Conservation (phyloP, 768 basidiomycete genomes). For the Suillus luteus region DNA sequence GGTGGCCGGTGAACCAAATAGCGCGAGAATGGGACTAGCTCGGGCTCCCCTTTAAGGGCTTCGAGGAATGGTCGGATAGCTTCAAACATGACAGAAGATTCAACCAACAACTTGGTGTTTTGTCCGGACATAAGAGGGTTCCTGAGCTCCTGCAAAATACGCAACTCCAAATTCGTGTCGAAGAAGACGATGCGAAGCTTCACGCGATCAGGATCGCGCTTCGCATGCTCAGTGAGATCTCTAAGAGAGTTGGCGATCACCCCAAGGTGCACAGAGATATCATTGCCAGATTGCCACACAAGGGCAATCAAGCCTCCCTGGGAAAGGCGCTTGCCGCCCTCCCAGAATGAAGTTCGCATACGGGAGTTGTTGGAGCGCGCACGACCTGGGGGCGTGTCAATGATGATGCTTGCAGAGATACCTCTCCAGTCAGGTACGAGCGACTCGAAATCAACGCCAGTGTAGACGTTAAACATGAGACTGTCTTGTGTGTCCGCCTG, state of each 20-base stretch:
- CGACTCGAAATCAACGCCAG: constrained; percentile 49
- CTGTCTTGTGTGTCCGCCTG: constrained; percentile 43
- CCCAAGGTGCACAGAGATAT: constrained; percentile 55
- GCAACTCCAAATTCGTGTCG: constrained; percentile 55
- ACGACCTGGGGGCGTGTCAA: constrained; percentile 58
- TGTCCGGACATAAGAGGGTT: constrained; percentile 26
- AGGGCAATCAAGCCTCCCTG: constrained; percentile 67
- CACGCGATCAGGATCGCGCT: constrained; percentile 35
- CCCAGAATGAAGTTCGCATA: constrained; percentile 59
- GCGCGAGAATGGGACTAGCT: constrained; percentile 53
- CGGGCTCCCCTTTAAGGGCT: constrained; percentile 57
- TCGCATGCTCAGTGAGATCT: constrained; percentile 51
- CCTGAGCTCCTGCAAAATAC: constrained; percentile 41
- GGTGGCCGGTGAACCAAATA: constrained; percentile 51
- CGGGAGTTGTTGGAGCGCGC: constrained; percentile 44
- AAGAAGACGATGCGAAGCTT: constrained; percentile 61
- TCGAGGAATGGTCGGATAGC: constrained; percentile 69
- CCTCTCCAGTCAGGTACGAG: constrained; percentile 53
- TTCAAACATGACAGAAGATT: constrained; percentile 68
- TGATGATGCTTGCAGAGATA: constrained; percentile 45
- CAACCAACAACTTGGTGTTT: constrained; percentile 47
- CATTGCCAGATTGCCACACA: constrained; percentile 42
- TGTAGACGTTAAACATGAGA: constrained; percentile 65
- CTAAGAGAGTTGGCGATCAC: constrained; percentile 42
- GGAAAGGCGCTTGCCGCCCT: constrained; percentile 59